phyloP scores from a whole-genome alignment of 441 rosid species.

The Populus trichocarpa region DNA sequence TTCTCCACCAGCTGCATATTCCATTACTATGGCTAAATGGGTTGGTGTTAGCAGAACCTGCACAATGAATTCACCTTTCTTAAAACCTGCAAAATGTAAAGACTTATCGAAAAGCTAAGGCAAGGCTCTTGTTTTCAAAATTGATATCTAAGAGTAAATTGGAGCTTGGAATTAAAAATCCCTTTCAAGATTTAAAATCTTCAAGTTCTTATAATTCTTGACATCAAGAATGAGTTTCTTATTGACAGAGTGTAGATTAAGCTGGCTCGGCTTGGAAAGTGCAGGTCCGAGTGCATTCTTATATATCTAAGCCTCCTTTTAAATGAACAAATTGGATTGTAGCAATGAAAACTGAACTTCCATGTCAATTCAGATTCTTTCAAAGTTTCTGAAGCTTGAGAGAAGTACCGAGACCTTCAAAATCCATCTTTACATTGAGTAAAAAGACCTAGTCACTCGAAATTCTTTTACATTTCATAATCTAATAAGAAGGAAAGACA shows the following conservation, averaged over 20 bases:
- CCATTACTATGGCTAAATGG: conserved; percentile 71
- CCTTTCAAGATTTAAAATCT: background rate
- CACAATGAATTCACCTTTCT: background rate
- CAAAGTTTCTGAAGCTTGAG: background rate
- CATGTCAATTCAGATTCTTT: background rate
- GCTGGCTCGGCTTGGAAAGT: background rate
- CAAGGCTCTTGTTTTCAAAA: background rate
- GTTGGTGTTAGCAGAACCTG: conserved; percentile 59
- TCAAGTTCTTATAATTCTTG: background rate
- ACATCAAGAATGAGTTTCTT: background rate
- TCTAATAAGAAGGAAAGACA: background rate
- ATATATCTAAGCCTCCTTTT: background rate
- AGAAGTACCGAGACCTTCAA: background rate
- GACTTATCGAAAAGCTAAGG: background rate
- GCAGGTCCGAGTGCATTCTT: background rate
- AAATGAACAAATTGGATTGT: background rate
- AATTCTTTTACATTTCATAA: background rate
- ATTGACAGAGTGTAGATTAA: background rate
- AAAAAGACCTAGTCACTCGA: background rate
- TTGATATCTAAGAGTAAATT: background rate
- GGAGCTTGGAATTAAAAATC: background rate
- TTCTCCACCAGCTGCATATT: conserved; percentile 70
- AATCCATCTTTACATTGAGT: background rate
- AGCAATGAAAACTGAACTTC: background rate
- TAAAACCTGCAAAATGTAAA: background rate